Percentiles rank a stretch among this genome's conserved stretches.
Evolutionary conservation across 75 land plant species (phyloP).

Genomic region (Pinus tabuliformis): DNA sequence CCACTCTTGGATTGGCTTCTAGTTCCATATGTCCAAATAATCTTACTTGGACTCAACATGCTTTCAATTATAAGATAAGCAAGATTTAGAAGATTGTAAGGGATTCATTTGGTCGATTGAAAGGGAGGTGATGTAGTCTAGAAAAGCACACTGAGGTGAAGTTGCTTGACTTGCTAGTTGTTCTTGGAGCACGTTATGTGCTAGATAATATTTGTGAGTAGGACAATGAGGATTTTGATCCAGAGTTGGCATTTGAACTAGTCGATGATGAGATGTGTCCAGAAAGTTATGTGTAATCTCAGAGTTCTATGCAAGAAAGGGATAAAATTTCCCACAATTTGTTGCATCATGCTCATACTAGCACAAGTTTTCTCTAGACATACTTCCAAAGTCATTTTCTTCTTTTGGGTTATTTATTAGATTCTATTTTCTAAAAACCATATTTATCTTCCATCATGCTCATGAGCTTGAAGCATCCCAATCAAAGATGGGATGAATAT

Average conservation of each 20-base stretch:
- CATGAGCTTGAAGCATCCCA: no score
- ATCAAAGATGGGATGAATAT: no score
- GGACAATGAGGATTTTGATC: slow-evolving; percentile 67
- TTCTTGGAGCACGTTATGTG: slow-evolving; percentile 91
- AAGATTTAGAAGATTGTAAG: slow-evolving; percentile 58
- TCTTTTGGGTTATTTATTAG: no score
- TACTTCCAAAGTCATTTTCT: no score
- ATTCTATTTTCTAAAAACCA: no score
- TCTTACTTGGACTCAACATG: slow-evolving; percentile 90
- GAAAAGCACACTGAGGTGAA: slow-evolving; percentile 93
- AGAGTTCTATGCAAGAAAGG: no score
- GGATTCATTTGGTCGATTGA: slow-evolving; percentile 72
- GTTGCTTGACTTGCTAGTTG: slow-evolving; percentile 85
- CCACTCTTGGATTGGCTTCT: slow-evolving; percentile 91
- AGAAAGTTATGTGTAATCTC: no score
- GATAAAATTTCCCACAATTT: no score
- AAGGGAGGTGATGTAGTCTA: slow-evolving; percentile 83
- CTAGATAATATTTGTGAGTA: slow-evolving; percentile 89
- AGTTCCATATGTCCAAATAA: slow-evolving; percentile 81
- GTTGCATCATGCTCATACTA: no score
- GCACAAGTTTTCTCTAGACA: no score
- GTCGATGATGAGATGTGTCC: slow-evolving; percentile 40
- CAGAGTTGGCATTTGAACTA: slow-evolving; percentile 43
- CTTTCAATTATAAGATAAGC: slow-evolving; percentile 78
- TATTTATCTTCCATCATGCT: no score